Percentiles rank a stretch among this genome's conserved stretches.
Conservation (phyloP, 345 rosid species). For the Pelargonium nanum region DNA sequence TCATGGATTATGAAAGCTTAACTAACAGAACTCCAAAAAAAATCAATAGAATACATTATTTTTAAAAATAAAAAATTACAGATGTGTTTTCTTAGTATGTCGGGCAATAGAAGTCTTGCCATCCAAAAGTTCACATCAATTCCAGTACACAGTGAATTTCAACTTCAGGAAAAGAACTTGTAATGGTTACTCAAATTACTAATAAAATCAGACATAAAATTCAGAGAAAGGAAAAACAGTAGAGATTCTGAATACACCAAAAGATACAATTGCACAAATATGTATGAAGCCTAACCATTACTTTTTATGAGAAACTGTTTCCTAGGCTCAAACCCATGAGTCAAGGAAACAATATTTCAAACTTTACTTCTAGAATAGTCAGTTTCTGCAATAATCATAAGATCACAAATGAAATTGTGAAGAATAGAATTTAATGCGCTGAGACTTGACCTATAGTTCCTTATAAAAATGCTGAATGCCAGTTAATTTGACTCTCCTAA, state of each 20-base stretch:
- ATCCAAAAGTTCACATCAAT: background rate
- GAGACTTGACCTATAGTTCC: background rate
- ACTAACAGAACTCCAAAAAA: background rate
- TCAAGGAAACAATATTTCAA: background rate
- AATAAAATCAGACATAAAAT: background rate
- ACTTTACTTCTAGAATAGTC: background rate
- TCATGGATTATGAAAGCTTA: background rate
- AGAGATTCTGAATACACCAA: background rate
- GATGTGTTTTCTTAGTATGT: too few species aligned
- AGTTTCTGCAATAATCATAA: background rate
- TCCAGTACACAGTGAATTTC: background rate
- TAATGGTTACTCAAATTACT: too few species aligned
- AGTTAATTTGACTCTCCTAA: background rate
- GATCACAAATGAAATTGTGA: background rate
- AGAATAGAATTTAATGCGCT: background rate
- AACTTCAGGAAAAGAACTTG: background rate
- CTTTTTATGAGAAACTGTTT: background rate
- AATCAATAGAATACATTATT: background rate
- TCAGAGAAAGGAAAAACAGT: background rate
- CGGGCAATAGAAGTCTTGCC: background rate
- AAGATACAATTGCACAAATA: background rate
- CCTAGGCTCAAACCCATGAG: background rate
- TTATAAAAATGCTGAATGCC: background rate
- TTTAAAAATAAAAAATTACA: too few species aligned
- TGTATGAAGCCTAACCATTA: background rate